Conservation (phyloP, 2,329 filamentous ascomycete genomes). For the Diplocarpon rosae region DNA sequence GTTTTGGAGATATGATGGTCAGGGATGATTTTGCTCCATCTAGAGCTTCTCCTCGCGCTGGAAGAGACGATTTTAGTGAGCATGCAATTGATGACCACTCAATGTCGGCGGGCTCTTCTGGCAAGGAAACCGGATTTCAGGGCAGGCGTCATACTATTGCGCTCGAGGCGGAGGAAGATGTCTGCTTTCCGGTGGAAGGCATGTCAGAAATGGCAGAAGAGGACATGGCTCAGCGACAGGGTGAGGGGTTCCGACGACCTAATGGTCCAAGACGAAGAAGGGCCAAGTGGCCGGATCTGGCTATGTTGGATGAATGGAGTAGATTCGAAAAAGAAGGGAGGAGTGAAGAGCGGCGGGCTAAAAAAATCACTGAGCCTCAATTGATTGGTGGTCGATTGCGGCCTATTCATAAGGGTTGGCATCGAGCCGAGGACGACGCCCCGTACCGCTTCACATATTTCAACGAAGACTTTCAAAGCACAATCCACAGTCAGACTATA, state of each 20-base stretch:
- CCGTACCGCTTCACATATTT: slow-evolving; percentile 98
- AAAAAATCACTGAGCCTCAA: slow-evolving; percentile 88
- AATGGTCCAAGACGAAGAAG: slow-evolving; percentile 40
- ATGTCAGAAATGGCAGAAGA: slow-evolving; percentile 76
- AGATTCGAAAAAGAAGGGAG: slow-evolving; percentile 80
- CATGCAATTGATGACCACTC: slow-evolving; percentile 27
- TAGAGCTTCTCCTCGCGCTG: slow-evolving; percentile 9
- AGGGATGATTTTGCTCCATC: slow-evolving; percentile 45
- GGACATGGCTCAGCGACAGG: slow-evolving; percentile 44
- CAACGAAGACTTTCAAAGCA: slow-evolving; percentile 92
- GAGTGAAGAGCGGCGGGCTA: slow-evolving; percentile 71
- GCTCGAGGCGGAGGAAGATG: slow-evolving; percentile 67
- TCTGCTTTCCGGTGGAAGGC: slow-evolving; percentile 76
- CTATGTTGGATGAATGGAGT: slow-evolving; percentile 80
- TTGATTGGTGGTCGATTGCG: slow-evolving; percentile 82
- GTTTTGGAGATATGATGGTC: slow-evolving; percentile 60
- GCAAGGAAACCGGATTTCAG: slow-evolving; percentile 19
- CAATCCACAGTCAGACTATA: slow-evolving; percentile 91
- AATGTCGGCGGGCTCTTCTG: slow-evolving; percentile 12
- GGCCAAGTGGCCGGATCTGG: slow-evolving; percentile 76
- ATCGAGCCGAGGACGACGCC: slow-evolving; percentile 74
- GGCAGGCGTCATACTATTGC: slow-evolving; percentile 46
- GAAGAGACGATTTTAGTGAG: slow-evolving; percentile 15
- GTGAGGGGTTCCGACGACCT: slow-evolving; percentile 27
- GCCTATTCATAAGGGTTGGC: slow-evolving; percentile 72